Conservation (phyloP, 2,329 filamentous ascomycete species). For the Teratosphaeria viscida region DNA sequence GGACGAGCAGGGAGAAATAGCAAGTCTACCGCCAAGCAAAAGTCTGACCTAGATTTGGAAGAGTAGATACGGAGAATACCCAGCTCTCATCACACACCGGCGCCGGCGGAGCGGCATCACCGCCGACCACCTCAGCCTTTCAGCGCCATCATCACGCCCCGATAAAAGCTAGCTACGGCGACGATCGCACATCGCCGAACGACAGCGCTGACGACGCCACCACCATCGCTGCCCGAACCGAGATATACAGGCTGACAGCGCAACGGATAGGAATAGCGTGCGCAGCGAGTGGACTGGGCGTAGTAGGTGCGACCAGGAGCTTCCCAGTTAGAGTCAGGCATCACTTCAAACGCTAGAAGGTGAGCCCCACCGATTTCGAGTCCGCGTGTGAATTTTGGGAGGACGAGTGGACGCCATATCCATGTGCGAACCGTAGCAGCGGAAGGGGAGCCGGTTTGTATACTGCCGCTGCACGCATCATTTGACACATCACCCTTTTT, state of each 20-base stretch:
- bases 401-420: background rate
- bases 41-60: background rate
- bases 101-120: background rate
- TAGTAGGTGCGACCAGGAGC: background rate
- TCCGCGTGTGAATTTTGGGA: background rate
- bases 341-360: background rate
- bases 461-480: background rate
- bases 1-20: background rate
- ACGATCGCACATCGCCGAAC: background rate
- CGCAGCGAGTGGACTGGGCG: background rate
- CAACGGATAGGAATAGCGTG: background rate
- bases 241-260: background rate
- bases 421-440: background rate
- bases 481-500: background rate
- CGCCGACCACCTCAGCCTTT: background rate
- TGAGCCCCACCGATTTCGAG: background rate
- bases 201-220: background rate
- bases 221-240: background rate
- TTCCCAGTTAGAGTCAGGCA: background rate
- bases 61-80: background rate
- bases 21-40: background rate
- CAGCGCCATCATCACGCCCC: background rate
- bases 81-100: background rate
- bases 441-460: background rate
- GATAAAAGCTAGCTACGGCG: background rate